Base-by-base conservation (phyloP, 495 filamentous ascomycete genomes). In the Aspergillus heteromorphus region DNA sequence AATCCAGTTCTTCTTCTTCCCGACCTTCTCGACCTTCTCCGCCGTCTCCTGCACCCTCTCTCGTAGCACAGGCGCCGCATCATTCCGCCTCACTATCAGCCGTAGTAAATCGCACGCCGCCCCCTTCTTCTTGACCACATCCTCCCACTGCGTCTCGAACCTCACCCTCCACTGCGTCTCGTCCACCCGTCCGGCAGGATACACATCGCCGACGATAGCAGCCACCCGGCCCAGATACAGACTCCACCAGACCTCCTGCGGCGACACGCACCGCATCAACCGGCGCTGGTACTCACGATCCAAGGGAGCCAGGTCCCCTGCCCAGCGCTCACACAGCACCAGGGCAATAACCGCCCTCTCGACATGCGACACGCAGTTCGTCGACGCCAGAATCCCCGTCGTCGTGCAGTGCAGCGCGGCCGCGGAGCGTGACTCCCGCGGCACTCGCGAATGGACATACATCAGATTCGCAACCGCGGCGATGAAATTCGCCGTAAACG, bases 291-390 rank as follows among this genome's bases (percentile, higher is more conserved):
- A 71, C 1, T 56, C 43, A 19, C 66, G 54, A 55, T 85, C 82
- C 4, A 62, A 62, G 2, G 76, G 72, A 5, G 76, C 73, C 1
- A 95, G 68, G 48, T 79, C 74, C 1, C 79, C 83, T n/a, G 83
- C 85, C 85, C 87, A 93, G 58, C 91, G 78, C 29, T 84, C 86
- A 49, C 81, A 89, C 13, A 91, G 76, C 0, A 84, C 77, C 1
- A 95, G 72, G 0, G 83, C 86, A 3, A 95, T 71, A 1, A 89
- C 65, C 0, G 84, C 82, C 3, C 91, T 80, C 27, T 83, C 75
- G 19, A 79, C 56, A 55, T 96, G 91, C 1, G 79, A 82, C 6
- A 93, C 66, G 1, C 87, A 87, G 40, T 91, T 87, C 4, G 78
- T 71, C 1, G 71, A 73, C 11, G 86, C 80, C 0, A 92, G 71